Conservation (phyloP, 208 protist genomes). For the Crithidia expoeki region DNA sequence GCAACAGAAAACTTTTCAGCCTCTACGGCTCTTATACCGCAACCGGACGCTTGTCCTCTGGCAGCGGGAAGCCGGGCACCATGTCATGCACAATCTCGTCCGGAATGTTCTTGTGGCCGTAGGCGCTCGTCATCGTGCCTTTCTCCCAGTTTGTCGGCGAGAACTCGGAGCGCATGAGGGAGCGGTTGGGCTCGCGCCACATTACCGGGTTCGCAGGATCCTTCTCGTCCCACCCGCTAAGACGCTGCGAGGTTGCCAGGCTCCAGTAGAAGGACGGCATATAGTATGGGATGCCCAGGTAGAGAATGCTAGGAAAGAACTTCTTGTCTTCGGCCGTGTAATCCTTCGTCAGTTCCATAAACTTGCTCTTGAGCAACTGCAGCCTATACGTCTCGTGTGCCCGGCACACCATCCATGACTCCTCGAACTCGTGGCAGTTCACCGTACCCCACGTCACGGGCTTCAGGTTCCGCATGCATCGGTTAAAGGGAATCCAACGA, state of each 20-base stretch:
- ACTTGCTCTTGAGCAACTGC: slow-evolving; percentile 89
- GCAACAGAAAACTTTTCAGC: not conserved
- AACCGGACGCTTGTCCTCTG: slow-evolving; percentile 85
- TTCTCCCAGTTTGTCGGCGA: slow-evolving; percentile 90
- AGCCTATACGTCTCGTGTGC: slow-evolving; percentile 88
- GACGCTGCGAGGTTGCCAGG: slow-evolving; percentile 80
- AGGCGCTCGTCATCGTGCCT: slow-evolving; percentile 83
- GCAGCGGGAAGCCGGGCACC: slow-evolving; percentile 89
- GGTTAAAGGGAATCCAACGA: slow-evolving; percentile 83
- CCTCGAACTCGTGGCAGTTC: slow-evolving; percentile 92
- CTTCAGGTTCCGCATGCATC: slow-evolving; percentile 86
- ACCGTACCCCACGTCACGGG: slow-evolving; percentile 86
- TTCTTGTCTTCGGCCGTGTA: slow-evolving; percentile 91
- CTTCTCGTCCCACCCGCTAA: slow-evolving; percentile 90
- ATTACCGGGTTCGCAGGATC: slow-evolving; percentile 88
- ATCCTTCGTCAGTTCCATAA: slow-evolving; percentile 91
- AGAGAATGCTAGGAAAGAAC: slow-evolving; percentile 89
- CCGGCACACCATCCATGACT: slow-evolving; percentile 88
- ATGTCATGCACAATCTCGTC: slow-evolving; percentile 88
- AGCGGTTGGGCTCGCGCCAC: slow-evolving; percentile 88
- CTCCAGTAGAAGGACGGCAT: slow-evolving; percentile 85
- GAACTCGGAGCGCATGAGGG: slow-evolving; percentile 90
- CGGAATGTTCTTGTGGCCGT: slow-evolving; percentile 84
- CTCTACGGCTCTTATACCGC: not conserved
- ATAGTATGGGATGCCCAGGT: slow-evolving; percentile 82